Base-by-base conservation (phyloP, 139 green algal species). In the Coccomyxa sp. region DNA sequence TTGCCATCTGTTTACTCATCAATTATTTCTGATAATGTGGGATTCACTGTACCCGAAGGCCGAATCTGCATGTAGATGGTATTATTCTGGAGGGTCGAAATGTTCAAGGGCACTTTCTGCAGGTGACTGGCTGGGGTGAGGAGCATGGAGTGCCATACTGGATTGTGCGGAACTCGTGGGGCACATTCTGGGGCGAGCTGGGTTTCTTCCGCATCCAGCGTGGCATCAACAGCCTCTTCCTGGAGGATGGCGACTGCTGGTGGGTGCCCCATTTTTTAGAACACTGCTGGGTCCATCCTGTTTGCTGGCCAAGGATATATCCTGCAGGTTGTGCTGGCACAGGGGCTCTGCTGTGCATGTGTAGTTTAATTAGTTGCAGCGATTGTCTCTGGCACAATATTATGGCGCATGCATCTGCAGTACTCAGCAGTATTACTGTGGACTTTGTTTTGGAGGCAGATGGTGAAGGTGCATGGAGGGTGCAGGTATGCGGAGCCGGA, bases 241-340 rank as follows among this genome's bases (percentile, higher is more conserved):
- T 93, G 25, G 88, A 93, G 66, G 66, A 79, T 16, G 87, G 86
- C 16, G 90, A 93, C 81, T 93, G 90, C 87, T 93, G 90, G 90
- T 90, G 86, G 25, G 88, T 3, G 23, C 78, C 18, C 15, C 14
- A 4, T 1, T 1, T 10, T 27, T 1, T 11, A 51, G 38, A 51
- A 51, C 7, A 51, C 7, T 51, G 38, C 38, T 51, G 38, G 38
- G 58, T 10, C 31, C 32, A 59, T 66, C 32, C 15, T 80, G 31
- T 31, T 80, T 16, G 17, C 30, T 80, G 76, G 15, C 17, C 21
- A 17, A 58, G 11, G 28, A 71, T 3, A n/a, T n/a, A n/a, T n/a
- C n/a, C n/a, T n/a, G n/a, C n/a, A n/a, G n/a, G n/a, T n/a, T n/a
- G n/a, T n/a, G n/a, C n/a, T n/a, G n/a, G n/a, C n/a, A n/a, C n/a